These are phyloP conservation scores for Eimeria brunetti DNA, from an alignment of 169 alveolate species.

Conservation along the genomic window DNA sequence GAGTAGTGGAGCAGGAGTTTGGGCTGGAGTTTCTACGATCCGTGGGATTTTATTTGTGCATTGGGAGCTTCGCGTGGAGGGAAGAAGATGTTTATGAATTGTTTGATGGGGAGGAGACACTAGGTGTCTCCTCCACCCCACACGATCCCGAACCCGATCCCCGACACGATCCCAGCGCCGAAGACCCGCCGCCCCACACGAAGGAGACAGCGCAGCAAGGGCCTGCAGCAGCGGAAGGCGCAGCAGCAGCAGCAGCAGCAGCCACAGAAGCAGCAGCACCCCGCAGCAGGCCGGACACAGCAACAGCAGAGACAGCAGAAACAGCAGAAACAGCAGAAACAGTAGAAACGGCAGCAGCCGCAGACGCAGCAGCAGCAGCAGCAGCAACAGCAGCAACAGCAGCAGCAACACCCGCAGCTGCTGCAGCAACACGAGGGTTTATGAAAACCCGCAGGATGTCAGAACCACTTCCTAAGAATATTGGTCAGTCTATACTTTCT, in stretches of 20 bases:
- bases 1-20: conserved; percentile 23
- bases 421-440: background rate
- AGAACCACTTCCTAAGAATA: background rate
- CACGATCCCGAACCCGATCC: background rate
- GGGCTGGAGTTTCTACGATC: background rate
- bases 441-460: conserved; percentile 4
- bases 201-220: too few relatives aligned
- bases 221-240: background rate
- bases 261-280: background rate
- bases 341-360: background rate
- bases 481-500: background rate
- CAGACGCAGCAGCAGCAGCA: conserved; percentile 1
- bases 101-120: background rate
- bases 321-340: too few relatives aligned
- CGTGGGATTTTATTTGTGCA: conserved; percentile 19
- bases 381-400: conserved; percentile 18
- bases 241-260: conserved; percentile 21
- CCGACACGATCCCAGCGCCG: background rate
- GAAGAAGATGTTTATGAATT: conserved; percentile 23
- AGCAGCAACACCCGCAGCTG: background rate
- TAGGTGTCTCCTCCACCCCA: background rate
- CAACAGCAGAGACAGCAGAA: too few relatives aligned
- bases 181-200: background rate
- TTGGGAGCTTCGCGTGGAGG: conserved; percentile 40
- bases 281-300: background rate